Evolutionary conservation across 495 filamentous ascomycete genomes (phyloP).

Genomic region (Penicillium cataractarum): DNA sequence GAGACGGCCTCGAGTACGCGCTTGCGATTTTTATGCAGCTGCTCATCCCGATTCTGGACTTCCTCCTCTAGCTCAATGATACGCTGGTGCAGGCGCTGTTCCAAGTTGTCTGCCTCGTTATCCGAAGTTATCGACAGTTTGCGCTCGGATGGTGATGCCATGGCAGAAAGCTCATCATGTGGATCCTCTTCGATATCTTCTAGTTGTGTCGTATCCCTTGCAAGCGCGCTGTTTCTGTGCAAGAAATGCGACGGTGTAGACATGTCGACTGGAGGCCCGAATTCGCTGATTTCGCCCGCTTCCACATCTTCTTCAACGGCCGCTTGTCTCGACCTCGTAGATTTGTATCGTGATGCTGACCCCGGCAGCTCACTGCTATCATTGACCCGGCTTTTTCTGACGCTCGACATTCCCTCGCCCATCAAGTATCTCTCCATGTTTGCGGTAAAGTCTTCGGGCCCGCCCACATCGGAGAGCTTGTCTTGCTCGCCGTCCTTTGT

Average conservation of each 20-base stretch:
- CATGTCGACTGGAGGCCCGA: constrained; percentile 51
- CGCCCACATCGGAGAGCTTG: constrained; percentile 50
- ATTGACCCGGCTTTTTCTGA: constrained; percentile 21
- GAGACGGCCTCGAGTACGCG: constrained; percentile 44
- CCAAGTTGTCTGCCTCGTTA: constrained; percentile 22
- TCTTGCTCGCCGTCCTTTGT: constrained; percentile 35
- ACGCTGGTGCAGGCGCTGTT: constrained; percentile 37
- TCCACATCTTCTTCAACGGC: constrained; percentile 43
- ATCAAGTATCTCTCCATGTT: constrained; percentile 55
- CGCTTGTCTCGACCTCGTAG: constrained; percentile 30
- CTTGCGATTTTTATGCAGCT: constrained; percentile 38
- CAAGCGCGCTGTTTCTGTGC: constrained; percentile 31
- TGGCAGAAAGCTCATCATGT: constrained; percentile 29
- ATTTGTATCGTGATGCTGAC: constrained; percentile 19
- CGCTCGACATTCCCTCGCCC: constrained; percentile 36
- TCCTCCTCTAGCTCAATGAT: constrained; percentile 41
- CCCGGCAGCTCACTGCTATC: constrained; percentile 20
- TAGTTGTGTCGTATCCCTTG: constrained; percentile 43
- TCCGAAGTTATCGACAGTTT: constrained; percentile 27
- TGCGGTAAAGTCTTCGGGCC: constrained; percentile 56
- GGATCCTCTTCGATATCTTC: constrained; percentile 49
- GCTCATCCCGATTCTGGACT: constrained; percentile 43
- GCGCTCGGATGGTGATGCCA: constrained; percentile 37
- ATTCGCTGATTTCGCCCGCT: constrained; percentile 48
- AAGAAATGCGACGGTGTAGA: constrained; percentile 52